Base-by-base conservation (phyloP, 1,284 basidiomycete species). In the Trichosporon sp. region DNA sequence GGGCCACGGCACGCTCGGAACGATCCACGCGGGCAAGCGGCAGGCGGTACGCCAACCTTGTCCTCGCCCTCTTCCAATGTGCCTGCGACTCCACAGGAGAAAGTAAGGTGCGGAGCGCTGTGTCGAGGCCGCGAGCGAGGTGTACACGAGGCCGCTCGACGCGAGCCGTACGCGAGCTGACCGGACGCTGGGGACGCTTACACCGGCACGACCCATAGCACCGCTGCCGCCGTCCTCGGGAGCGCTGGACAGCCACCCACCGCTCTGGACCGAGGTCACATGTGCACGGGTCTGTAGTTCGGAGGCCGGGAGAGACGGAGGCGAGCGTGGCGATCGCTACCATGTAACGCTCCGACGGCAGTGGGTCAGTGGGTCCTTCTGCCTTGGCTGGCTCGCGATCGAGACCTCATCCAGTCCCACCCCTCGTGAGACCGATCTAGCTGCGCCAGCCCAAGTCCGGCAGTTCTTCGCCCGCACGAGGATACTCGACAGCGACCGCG, bases 71-170 rank as follows among this genome's bases (percentile, higher is more conserved):
- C 19, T 1, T 54, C 19, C 2, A 2, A 4, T 10, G 51, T 54
- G 51, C 51, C 51, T 54, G 51, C 51, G 19, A 10, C 21, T 54
- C 51, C 19, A 26, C 19, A 54, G n/a, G 51, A 54, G 6, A 54
- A 19, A 54, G 51, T 54, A 54, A 54, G 51, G 51, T 54, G 51
- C 51, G 51, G 19, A 19, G 51, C 51, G 51, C 51, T 54, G 51
- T 54, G 21, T 54, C 19, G 10, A 21, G 51, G 51, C 51, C 51
- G 51, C 16, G 46, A 48, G 46, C 38, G 10, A 40, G 38, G 38
- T 10, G 8, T 40, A 12, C 46, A n/a, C 46, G 46, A 48, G 46
- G 51, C 21, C 51, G 51, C 51, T 21, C 19, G 51, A 21, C 19
- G 21, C 51, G 51, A 48, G 51, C 19, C 21, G 19, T 16, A 46